These are phyloP conservation scores for Aspergillus cristatus DNA, from an alignment of 495 filamentous ascomycete species.

Conservation along the genomic window DNA sequence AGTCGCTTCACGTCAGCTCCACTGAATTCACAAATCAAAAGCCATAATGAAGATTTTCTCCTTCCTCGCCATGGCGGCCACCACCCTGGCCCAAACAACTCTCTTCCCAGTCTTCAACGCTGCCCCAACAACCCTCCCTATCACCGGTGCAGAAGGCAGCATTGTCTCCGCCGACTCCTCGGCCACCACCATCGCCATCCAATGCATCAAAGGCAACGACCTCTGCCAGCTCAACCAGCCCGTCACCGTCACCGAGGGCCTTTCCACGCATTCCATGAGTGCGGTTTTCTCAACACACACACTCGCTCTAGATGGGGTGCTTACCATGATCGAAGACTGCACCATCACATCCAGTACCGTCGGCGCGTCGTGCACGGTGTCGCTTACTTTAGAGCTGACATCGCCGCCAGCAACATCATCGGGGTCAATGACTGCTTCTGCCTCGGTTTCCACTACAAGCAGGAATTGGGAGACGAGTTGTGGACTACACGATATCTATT, in stretches of 20 bases:
- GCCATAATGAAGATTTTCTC: no score
- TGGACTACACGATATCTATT: not conserved
- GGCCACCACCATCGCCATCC: conserved; percentile 2
- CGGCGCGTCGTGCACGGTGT: not conserved
- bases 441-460: not conserved
- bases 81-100: not conserved
- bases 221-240: not conserved
- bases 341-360: not conserved
- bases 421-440: not conserved
- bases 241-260: conserved; percentile 3
- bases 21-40: no score
- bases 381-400: not conserved
- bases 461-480: no score
- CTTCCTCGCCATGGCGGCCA: not conserved
- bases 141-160: not conserved
- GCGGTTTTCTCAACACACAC: not conserved
- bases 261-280: conserved; percentile 1
- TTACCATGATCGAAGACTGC: not conserved
- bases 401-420: not conserved
- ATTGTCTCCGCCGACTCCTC: conserved; percentile 1
- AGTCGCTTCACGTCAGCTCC: no score
- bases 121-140: not conserved
- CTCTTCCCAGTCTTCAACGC: not conserved
- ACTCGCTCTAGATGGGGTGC: not conserved
- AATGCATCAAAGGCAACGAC: not conserved